Conservation (phyloP, 805 yeast species). For the Lipomyces yamadae region DNA sequence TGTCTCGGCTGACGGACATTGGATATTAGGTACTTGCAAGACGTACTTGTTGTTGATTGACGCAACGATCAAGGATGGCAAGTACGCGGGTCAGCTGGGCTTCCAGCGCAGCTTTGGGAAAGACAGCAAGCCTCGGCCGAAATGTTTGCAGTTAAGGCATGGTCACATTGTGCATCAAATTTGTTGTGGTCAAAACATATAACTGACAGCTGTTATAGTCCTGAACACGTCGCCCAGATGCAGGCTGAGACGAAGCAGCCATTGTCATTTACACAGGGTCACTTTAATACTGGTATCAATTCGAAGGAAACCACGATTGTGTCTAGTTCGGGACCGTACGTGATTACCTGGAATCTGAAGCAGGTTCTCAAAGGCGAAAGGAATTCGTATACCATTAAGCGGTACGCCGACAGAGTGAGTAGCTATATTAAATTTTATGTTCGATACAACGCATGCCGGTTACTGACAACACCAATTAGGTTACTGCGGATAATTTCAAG, state of each 20-base stretch:
- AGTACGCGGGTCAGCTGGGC: conserved; percentile 63
- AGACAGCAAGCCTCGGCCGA: conserved; percentile 70
- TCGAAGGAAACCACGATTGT: conserved; percentile 72
- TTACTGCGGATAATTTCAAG: conserved; percentile 78
- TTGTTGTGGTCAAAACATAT: neutral
- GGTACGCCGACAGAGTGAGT: conserved; percentile 54
- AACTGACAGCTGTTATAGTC: conserved; percentile 50
- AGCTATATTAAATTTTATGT: neutral
- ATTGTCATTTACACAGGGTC: conserved; percentile 69
- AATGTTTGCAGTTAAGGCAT: conserved; percentile 53
- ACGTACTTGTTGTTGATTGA: conserved; percentile 74
- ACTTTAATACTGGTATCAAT: conserved; percentile 73
- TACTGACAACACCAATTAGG: conserved; percentile 6
- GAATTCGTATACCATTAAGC: conserved; percentile 65
- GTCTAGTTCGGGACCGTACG: conserved; percentile 80
- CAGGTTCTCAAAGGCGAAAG: conserved; percentile 59
- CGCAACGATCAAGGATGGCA: conserved; percentile 63
- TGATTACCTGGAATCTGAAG: conserved; percentile 76
- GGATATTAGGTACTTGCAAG: conserved; percentile 80
- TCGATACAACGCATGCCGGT: neutral
- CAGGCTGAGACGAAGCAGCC: conserved; percentile 54
- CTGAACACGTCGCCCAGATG: conserved; percentile 73
- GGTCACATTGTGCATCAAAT: neutral
- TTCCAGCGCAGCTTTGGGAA: conserved; percentile 67
- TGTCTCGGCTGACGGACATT: conserved; percentile 77